Evolutionary conservation across 257 asterid species (phyloP).

Genomic region (Jacaranda copaia): DNA sequence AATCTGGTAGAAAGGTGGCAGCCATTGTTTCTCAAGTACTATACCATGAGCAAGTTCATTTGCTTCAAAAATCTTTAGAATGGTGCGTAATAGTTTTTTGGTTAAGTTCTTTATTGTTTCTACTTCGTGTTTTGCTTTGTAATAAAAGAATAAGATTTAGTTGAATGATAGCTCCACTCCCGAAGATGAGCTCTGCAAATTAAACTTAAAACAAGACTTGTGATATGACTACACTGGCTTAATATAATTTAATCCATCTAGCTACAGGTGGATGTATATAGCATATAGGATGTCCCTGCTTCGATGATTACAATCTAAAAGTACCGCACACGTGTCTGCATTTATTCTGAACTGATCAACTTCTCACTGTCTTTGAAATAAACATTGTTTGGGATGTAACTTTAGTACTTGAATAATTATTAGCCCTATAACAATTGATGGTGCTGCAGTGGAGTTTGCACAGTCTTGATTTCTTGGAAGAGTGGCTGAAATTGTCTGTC

Average conservation of each 20-base stretch:
- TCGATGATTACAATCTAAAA: too few relatives aligned
- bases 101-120: neutral
- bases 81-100: constrained; percentile 50
- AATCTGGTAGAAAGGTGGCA: constrained; percentile 81
- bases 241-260: neutral
- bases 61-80: constrained; percentile 73
- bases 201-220: neutral
- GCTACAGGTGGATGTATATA: too few relatives aligned
- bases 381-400: too few relatives aligned
- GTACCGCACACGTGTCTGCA: too few relatives aligned
- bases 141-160: neutral
- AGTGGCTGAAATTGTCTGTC: too few relatives aligned
- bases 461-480: too few relatives aligned
- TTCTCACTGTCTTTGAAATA: too few relatives aligned
- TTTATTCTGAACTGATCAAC: too few relatives aligned
- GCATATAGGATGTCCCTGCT: too few relatives aligned
- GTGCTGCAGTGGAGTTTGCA: too few relatives aligned
- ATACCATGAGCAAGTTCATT: constrained; percentile 70
- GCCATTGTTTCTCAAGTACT: constrained; percentile 79
- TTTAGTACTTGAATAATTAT: too few relatives aligned
- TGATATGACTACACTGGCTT: neutral
- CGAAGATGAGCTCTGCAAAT: neutral
- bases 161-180: neutral
- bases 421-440: too few relatives aligned
- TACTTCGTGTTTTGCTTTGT: neutral